Evolutionary conservation across 2,329 filamentous ascomycete species (phyloP).

Genomic region (Penicillium hesseltinei): DNA sequence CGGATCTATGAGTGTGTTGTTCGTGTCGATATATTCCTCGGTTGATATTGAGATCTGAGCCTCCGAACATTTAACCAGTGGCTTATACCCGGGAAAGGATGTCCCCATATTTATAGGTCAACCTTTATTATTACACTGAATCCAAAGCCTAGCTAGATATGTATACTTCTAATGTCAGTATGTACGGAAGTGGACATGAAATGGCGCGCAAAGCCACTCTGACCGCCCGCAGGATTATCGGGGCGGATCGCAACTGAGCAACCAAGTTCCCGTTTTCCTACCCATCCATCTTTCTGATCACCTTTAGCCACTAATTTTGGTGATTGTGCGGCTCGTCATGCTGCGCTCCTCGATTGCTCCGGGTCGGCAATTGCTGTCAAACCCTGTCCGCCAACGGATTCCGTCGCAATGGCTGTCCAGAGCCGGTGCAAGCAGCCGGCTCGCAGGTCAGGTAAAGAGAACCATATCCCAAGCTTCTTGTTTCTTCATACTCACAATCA

Average conservation of each 20-base stretch:
- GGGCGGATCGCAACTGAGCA: conserved; percentile 41
- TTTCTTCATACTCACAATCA: conserved; percentile 27
- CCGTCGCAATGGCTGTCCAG: conserved; percentile 46
- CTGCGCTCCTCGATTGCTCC: conserved; percentile 55
- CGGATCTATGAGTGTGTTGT: not conserved
- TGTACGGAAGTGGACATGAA: not conserved
- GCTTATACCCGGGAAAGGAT: not conserved
- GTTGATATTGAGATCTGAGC: not conserved
- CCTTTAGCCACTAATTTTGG: conserved; percentile 26
- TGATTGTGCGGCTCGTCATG: conserved; percentile 51
- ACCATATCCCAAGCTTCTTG: conserved; percentile 11
- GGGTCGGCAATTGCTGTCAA: conserved; percentile 45
- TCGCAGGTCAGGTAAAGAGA: conserved; percentile 43
- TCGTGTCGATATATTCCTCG: not conserved
- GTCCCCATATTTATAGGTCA: not conserved
- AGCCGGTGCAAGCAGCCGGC: conserved; percentile 38
- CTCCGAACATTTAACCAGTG: not conserved
- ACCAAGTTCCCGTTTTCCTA: conserved; percentile 34
- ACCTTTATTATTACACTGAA: not conserved
- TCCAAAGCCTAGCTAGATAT: not conserved
- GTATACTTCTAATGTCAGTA: conserved; percentile 2
- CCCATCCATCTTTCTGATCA: conserved; percentile 27
- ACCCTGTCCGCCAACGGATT: conserved; percentile 37
- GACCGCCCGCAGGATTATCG: conserved; percentile 35
- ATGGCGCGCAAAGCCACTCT: conserved; percentile 20